Percentiles rank a stretch among this genome's conserved stretches.
Evolutionary conservation across 2,329 filamentous ascomycete genomes (phyloP).

Genomic region (Neoscytalidium dimidiatum): DNA sequence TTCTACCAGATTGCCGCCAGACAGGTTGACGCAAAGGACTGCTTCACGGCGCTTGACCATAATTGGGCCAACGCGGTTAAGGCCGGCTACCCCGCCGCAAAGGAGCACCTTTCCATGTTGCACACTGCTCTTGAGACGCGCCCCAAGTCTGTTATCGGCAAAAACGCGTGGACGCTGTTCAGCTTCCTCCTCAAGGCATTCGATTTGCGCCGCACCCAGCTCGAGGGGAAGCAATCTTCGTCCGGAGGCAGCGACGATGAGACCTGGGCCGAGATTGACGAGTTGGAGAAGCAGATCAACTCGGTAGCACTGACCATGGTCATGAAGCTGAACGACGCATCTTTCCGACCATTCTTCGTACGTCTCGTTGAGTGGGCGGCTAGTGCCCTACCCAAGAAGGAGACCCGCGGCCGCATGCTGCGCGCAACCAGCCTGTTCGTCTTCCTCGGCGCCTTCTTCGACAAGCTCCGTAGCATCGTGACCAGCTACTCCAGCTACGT

Average conservation of each 20-base stretch:
- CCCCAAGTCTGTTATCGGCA: constrained; percentile 75
- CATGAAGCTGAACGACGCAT: constrained; percentile 92
- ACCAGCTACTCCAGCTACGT: constrained; percentile 89
- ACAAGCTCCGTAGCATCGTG: constrained; percentile 87
- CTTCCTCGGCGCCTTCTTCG: constrained; percentile 79
- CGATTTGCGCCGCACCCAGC: constrained; percentile 63
- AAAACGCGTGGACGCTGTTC: constrained; percentile 71
- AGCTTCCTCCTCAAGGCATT: constrained; percentile 58
- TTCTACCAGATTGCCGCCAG: constrained; percentile 76
- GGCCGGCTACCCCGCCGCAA: constrained; percentile 63
- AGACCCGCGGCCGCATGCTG: constrained; percentile 58
- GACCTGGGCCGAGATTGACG: constrained; percentile 54
- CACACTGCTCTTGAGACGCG: constrained; percentile 74
- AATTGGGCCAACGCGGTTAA: constrained; percentile 69
- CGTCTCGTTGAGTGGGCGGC: constrained; percentile 81
- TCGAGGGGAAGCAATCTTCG: constrained; percentile 29
- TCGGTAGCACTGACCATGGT: constrained; percentile 83
- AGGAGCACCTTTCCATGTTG: constrained; percentile 70
- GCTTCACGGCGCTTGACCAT: constrained; percentile 70
- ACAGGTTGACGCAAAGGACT: constrained; percentile 74
- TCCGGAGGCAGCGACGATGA: constrained; percentile 41
- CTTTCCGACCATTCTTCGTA: constrained; percentile 89
- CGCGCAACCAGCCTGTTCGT: constrained; percentile 77
- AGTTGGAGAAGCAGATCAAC: constrained; percentile 67
- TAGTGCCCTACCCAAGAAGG: constrained; percentile 62